Conservation (phyloP, 768 basidiomycete genomes). For the Lenzites betulinus region DNA sequence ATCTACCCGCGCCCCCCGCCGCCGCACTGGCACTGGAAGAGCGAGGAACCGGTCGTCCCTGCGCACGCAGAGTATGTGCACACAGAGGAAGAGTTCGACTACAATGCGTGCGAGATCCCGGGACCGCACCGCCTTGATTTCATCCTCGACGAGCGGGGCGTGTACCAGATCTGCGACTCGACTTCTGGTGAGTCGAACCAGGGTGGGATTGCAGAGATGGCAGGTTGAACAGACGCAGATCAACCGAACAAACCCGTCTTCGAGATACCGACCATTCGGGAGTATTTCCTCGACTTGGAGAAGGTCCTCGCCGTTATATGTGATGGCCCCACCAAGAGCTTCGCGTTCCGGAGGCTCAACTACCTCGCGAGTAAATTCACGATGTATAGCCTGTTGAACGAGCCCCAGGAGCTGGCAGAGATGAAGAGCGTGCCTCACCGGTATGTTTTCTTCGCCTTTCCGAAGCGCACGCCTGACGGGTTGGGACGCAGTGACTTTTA, state of each 20-base stretch:
- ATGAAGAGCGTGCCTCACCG: constrained; percentile 94
- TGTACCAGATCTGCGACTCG: constrained; percentile 76
- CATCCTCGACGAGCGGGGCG: constrained; percentile 82
- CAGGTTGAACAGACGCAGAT: neutral
- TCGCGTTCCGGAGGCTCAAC: constrained; percentile 88
- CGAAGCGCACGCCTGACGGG: neutral
- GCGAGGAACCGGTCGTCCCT: constrained; percentile 35
- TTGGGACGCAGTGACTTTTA: constrained; percentile 83
- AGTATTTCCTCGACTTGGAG: constrained; percentile 97
- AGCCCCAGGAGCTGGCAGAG: constrained; percentile 90
- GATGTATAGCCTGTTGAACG: constrained; percentile 90
- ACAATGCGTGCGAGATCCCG: constrained; percentile 76
- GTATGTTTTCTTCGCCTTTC: constrained; percentile 37
- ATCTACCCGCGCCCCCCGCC: constrained; percentile 93
- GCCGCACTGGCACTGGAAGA: constrained; percentile 92
- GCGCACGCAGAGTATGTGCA: constrained; percentile 31
- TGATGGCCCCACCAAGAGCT: constrained; percentile 95
- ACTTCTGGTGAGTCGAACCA: neutral
- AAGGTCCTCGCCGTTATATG: constrained; percentile 88
- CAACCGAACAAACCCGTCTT: constrained; percentile 55
- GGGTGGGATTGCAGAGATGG: no score
- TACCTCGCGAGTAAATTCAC: constrained; percentile 93
- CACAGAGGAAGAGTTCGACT: constrained; percentile 57
- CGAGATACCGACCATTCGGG: constrained; percentile 81
- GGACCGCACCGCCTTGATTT: constrained; percentile 63